Conservation (phyloP, 2,329 filamentous ascomycete species). For the Clonostachys sp. region DNA sequence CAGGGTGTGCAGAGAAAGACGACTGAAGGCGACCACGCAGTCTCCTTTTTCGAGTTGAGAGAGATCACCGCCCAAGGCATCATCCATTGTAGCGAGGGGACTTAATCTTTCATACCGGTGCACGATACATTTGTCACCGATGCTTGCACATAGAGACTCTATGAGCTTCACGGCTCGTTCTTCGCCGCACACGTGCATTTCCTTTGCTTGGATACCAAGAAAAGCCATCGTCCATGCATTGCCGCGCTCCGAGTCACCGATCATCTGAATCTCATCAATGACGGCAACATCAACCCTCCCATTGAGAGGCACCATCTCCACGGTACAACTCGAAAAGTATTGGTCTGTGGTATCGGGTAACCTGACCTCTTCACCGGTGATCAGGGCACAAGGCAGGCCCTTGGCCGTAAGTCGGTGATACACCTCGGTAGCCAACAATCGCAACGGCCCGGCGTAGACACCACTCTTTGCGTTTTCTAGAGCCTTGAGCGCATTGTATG, state of each 20-base stretch:
- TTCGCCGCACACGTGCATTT: conserved; percentile 93
- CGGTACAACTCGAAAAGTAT: conserved; percentile 79
- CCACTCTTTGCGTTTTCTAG: conserved; percentile 73
- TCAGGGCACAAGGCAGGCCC: conserved; percentile 69
- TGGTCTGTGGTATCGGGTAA: conserved; percentile 53
- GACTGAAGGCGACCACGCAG: conserved; percentile 82
- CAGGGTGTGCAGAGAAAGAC: conserved; percentile 74
- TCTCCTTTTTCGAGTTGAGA: conserved; percentile 78
- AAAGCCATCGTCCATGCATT: conserved; percentile 95
- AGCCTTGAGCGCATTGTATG: conserved; percentile 85
- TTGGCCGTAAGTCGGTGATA: conserved; percentile 80
- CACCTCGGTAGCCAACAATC: conserved; percentile 90
- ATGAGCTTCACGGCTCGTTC: conserved; percentile 77
- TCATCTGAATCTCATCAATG: conserved; percentile 99
- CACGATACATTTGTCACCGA: conserved; percentile 78
- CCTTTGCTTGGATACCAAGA: conserved; percentile 78
- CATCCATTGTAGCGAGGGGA: conserved; percentile 61
- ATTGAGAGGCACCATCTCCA: conserved; percentile 73
- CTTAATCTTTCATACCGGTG: conserved; percentile 83
- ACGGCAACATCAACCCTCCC: conserved; percentile 77
- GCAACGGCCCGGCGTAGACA: conserved; percentile 85
- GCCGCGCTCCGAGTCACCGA: conserved; percentile 72
- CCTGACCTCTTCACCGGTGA: conserved; percentile 89
- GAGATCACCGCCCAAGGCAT: conserved; percentile 61
- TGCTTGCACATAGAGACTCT: conserved; percentile 67